A percentile compares a stretch with the other conserved stretches of the same genome.
These are phyloP conservation scores for Triticum aestivum DNA, from an alignment of 176 grass and related monocot genomes.

Conservation along the genomic window IWGSC_CS_RefSeq_v2.1 NC_057800.1:610306333-610306832, in stretches of 20 bases:
- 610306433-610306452: neutral
- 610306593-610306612: no score
- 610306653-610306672: no score
- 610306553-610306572: no score
- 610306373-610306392: neutral
- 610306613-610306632: no score
- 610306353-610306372: neutral
- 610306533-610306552: no score
- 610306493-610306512: neutral
- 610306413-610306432: neutral
- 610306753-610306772: conserved; percentile 3
- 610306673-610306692: no score
- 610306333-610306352: neutral
- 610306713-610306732: neutral
- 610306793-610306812: neutral
- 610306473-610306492: conserved; percentile 3
- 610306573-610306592: no score
- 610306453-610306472: neutral
- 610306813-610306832: conserved; percentile 10
- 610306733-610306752: neutral
- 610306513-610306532: neutral
- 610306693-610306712: neutral
- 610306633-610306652: no score
- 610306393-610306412: neutral
- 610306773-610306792: neutral